Conservation (phyloP, 345 rosid genomes). For the Capsella bursapastoris region DNA sequence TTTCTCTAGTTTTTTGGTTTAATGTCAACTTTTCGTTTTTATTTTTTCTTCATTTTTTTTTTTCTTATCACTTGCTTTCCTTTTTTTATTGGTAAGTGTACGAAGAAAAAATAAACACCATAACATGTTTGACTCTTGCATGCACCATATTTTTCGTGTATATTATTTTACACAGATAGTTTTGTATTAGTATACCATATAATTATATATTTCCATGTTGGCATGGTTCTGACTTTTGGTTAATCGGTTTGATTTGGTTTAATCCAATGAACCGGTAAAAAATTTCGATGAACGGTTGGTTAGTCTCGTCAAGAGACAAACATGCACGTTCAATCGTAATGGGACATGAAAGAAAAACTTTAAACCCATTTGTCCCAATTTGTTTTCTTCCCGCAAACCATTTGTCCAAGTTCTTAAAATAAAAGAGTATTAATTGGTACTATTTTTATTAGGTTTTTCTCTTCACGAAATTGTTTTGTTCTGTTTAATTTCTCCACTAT, state of each 20-base stretch:
- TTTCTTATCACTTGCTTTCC: slow-evolving; percentile 5
- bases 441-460: not conserved
- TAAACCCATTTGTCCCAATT: too few relatives aligned
- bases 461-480: slow-evolving; percentile 2
- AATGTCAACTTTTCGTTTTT: slow-evolving; percentile 42
- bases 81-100: slow-evolving; percentile 38
- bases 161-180: slow-evolving; percentile 15
- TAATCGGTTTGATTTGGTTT: not conserved
- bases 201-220: not conserved
- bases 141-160: slow-evolving; percentile 20
- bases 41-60: not conserved
- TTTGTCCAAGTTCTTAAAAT: slow-evolving; percentile 11
- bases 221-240: not conserved
- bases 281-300: not conserved
- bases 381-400: too few relatives aligned
- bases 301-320: slow-evolving; percentile 31
- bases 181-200: not conserved
- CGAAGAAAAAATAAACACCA: slow-evolving; percentile 35
- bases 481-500: slow-evolving; percentile 10
- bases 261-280: not conserved
- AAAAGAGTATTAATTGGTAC: not conserved
- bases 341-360: slow-evolving; percentile 19
- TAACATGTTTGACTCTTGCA: slow-evolving; percentile 37
- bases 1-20: slow-evolving; percentile 39
- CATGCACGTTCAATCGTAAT: slow-evolving; percentile 25